Evolutionary conservation across 371 early-diverging fungal species (phyloP), one percentile per base, ranked within the genome.

Genomic region (Mucor ambiguus): DNA sequence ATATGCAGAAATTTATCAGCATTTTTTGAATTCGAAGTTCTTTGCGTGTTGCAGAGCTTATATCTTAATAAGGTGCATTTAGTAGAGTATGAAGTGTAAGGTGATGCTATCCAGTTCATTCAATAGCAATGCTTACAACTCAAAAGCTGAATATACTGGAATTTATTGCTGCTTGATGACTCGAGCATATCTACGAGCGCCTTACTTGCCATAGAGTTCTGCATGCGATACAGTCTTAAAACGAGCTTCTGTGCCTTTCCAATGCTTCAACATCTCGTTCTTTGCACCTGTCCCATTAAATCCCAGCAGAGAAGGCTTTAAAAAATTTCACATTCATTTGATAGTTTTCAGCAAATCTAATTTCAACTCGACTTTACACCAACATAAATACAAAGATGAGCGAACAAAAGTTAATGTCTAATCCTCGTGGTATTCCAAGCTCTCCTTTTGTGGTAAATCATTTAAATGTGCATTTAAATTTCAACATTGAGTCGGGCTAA

Each of bases 371-470:
- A 52, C 52, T 52, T 52, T 22, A 24, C 11, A 52, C 52, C 52
- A 24, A 24, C 26, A 28, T 14, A 26, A 26, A 52, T 16, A 52
- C 24, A 16, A 49, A 38, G n/a, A 72, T 72, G 72, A 74, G 74
- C 55, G 48, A 63, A 55, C 69, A 70, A 58, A 79, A 69, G 68
- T 80, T 91, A 75, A 87, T 90, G 61, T 77, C 89, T 26, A 97
- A 97, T 73, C 94, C 97, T 24, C 84, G 96, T 58, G 96, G 98
- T 68, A 97, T 97, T 65, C 98, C 98, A 22, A 85, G 86, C 72
- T 95, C 96, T n/a, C 96, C 96, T 37, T 97, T 97, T 82, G 92
- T 97, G 66, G 97, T 92, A 85, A 61, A 83, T 63, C 14, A 8
- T 61, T 38, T 28, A 26, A 65, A 65, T 18, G 11, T 30, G 11